Evolutionary conservation across 2,329 filamentous ascomycete genomes (phyloP).

Genomic region (Rosellinia necatrix): DNA sequence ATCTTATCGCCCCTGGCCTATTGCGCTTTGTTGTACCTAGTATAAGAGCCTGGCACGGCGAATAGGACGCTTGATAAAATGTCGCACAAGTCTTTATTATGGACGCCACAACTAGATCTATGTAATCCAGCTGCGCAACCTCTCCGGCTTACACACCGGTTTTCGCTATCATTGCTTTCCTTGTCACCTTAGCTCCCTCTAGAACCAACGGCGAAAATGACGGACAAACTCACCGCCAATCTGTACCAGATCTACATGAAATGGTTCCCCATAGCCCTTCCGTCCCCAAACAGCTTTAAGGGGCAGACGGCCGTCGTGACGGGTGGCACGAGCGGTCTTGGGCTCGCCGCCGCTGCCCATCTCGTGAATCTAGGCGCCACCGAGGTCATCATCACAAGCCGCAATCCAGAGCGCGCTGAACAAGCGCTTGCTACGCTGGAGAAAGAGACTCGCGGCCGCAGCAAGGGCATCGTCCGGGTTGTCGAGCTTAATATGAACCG

Average conservation of each 20-base stretch:
- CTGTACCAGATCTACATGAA: slow-evolving; percentile 36
- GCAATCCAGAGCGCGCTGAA: slow-evolving; percentile 43
- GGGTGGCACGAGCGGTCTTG: slow-evolving; percentile 48
- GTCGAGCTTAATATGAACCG: slow-evolving; percentile 36
- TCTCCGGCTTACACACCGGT: not conserved
- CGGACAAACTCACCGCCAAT: slow-evolving; percentile 2
- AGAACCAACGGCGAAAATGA: slow-evolving; percentile 19
- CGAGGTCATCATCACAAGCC: slow-evolving; percentile 47
- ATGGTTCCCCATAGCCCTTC: slow-evolving; percentile 34
- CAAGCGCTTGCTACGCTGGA: slow-evolving; percentile 45
- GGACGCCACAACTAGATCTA: too few relatives aligned
- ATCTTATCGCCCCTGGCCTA: too few relatives aligned
- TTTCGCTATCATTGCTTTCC: not conserved
- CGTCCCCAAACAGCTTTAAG: slow-evolving; percentile 30
- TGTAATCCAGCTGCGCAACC: too few relatives aligned
- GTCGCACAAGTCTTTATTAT: too few relatives aligned
- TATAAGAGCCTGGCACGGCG: slow-evolving; percentile 8
- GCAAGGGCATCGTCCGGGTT: slow-evolving; percentile 29
- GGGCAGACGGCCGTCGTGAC: slow-evolving; percentile 46
- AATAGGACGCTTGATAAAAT: too few relatives aligned
- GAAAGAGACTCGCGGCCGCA: slow-evolving; percentile 28
- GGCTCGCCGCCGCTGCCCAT: slow-evolving; percentile 47
- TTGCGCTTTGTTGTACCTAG: too few relatives aligned
- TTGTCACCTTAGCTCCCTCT: not conserved
- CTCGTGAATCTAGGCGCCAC: slow-evolving; percentile 47